Evolutionary conservation across 2,329 filamentous ascomycete genomes (phyloP), one percentile per base, ranked within the genome.

Genomic region (Rachicladosporium sp.): DNA sequence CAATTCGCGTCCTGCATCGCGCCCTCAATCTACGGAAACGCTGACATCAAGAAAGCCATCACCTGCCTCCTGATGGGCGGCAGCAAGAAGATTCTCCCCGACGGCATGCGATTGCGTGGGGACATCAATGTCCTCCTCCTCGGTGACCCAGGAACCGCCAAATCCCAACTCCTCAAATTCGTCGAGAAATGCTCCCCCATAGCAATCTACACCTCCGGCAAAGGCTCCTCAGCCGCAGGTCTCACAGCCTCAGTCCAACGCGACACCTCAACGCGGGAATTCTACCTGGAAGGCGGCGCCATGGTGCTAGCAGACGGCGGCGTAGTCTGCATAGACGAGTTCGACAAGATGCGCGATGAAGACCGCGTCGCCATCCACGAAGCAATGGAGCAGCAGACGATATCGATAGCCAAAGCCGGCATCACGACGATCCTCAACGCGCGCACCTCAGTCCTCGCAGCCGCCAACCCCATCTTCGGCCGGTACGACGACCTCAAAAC

Each of bases 371-470:
- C 91, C 2, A 98, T 98, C 50, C 91, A 98, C 70, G 91, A 98
- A 73, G 91, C 91, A 43, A 98, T 98, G 91, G 91, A 98, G 60
- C 91, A 98, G 66, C 91, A 98, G 63, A 98, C 91, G 0, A 98
- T 98, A 45, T 96, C 91, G 8, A 96, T 98, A 52, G 91, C 91
- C 47, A 96, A 98, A 66, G 91, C 91, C 1, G 91, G 91, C 53
- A 98, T 98, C 57, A 98, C 91, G 1, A 98, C 91, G 0, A 96
- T 98, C 47, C 74, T 98, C 39, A 98, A 98, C 55, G 88, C 91
- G 8, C 72, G 91, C 54, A 98, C 91, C 1, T 95, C 88, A 0
- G 91, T 98, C 1, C 70, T 98, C 12, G 91, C 91, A 8, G 91
- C 91, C 2, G 91, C 91, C 32, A 98, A 98, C 61, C 91, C 91